Conservation (phyloP, 2,329 filamentous ascomycete genomes). For the Cladosporium sp. region DNA sequence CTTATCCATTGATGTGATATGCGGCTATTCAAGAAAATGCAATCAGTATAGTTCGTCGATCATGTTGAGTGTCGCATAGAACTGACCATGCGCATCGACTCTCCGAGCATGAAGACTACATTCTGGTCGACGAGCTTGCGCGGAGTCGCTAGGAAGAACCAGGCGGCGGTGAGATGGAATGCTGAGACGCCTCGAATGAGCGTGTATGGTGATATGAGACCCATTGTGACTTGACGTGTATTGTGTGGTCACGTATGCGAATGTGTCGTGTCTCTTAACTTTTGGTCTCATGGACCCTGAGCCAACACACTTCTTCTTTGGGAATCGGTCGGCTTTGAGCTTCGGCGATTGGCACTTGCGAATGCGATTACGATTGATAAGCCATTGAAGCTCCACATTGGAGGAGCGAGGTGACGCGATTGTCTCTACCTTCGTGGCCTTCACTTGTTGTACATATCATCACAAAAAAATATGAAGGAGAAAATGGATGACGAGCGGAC, state of each 20-base stretch:
- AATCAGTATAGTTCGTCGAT: background rate
- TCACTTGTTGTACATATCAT: background rate
- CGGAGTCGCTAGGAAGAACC: constrained; percentile 76
- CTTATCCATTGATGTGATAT: constrained; percentile 62
- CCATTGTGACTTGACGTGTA: constrained; percentile 53
- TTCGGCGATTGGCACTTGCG: background rate
- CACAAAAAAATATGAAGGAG: background rate
- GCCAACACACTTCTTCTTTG: background rate
- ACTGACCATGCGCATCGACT: constrained; percentile 75
- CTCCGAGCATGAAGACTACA: constrained; percentile 74
- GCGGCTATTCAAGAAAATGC: constrained; percentile 46
- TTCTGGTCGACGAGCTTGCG: constrained; percentile 70
- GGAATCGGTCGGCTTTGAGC: background rate
- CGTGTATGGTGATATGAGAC: constrained; percentile 71
- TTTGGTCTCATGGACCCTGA: background rate
- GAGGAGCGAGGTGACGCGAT: background rate
- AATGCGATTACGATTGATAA: background rate
- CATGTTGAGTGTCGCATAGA: background rate
- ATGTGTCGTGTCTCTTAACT: background rate
- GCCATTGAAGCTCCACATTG: background rate
- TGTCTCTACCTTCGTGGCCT: background rate
- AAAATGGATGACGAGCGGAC: background rate
- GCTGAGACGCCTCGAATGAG: constrained; percentile 78
- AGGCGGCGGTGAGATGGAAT: constrained; percentile 79
- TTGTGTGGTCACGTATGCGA: background rate